Evolutionary conservation across 768 basidiomycete genomes (phyloP).

Genomic region (Solioccasus polychromus): DNA sequence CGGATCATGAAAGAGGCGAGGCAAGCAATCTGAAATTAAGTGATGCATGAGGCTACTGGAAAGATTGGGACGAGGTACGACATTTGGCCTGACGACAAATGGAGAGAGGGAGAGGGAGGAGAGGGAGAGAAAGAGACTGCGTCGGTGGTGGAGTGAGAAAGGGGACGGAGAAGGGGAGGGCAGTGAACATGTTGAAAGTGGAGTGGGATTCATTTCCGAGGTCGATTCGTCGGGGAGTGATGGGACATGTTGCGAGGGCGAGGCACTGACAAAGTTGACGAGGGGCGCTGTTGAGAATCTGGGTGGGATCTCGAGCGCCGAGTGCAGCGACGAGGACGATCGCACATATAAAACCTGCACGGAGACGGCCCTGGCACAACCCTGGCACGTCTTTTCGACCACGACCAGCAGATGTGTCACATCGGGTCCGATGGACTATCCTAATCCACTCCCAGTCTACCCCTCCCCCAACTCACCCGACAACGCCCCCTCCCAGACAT

Average conservation of each 20-base stretch:
- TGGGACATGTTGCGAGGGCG: slow-evolving; percentile 10
- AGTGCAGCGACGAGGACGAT: slow-evolving; percentile 15
- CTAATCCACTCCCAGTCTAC: slow-evolving; percentile 31
- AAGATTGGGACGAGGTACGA: slow-evolving; percentile 2
- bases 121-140: slow-evolving; percentile 1
- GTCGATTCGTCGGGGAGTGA: slow-evolving; percentile 23
- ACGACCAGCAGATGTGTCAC: slow-evolving; percentile 35
- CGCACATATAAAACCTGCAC: slow-evolving; percentile 31
- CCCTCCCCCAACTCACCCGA: slow-evolving; percentile 29
- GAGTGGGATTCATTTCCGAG: slow-evolving; percentile 36
- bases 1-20: slow-evolving; percentile 32
- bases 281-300: slow-evolving; percentile 12
- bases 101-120: background rate
- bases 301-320: slow-evolving; percentile 16
- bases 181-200: slow-evolving; percentile 27
- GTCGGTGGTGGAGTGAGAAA: slow-evolving; percentile 6
- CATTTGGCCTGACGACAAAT: too few relatives aligned
- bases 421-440: slow-evolving; percentile 35
- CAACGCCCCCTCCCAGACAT: slow-evolving; percentile 23
- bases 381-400: slow-evolving; percentile 31
- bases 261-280: slow-evolving; percentile 23
- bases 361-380: slow-evolving; percentile 23
- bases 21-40: slow-evolving; percentile 33
- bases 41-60: slow-evolving; percentile 27
- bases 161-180: slow-evolving; percentile 19